These are phyloP conservation scores for Piromyces finnis DNA, from an alignment of 192 early-diverging fungal species.

Conservation along the genomic window DNA sequence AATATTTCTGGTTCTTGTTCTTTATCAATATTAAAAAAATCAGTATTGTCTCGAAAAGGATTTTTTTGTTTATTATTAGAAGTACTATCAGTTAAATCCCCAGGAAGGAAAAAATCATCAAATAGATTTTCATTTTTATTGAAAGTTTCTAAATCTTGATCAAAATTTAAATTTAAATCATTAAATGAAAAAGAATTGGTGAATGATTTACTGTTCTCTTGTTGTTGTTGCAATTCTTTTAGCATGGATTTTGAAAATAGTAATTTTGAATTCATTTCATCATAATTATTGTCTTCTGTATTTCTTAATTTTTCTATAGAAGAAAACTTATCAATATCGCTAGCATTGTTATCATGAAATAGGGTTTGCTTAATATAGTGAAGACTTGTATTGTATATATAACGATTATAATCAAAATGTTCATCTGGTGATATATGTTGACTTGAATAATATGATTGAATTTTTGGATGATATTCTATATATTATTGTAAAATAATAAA, in stretches of 20 bases:
- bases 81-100: background rate
- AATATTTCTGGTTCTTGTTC: background rate
- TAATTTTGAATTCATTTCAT: background rate
- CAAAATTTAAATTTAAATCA: background rate
- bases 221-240: background rate
- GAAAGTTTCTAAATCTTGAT: background rate
- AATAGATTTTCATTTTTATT: too few relatives aligned
- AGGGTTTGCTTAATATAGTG: background rate
- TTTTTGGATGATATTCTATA: background rate
- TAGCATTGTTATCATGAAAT: background rate
- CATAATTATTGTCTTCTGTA: background rate
- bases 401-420: background rate
- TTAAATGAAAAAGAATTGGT: background rate
- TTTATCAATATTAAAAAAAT: background rate
- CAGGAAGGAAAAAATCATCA: background rate
- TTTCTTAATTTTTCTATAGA: background rate
- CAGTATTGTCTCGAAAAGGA: background rate
- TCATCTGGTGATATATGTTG: background rate
- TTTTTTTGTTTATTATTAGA: background rate
- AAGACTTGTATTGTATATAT: background rate
- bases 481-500: too few relatives aligned
- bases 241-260: background rate
- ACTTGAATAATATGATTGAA: background rate
- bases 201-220: background rate
- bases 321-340: background rate